phyloP scores from a whole-genome alignment of 2,329 filamentous ascomycete genomes.

The Sclerotiophoma versabilis region DNA sequence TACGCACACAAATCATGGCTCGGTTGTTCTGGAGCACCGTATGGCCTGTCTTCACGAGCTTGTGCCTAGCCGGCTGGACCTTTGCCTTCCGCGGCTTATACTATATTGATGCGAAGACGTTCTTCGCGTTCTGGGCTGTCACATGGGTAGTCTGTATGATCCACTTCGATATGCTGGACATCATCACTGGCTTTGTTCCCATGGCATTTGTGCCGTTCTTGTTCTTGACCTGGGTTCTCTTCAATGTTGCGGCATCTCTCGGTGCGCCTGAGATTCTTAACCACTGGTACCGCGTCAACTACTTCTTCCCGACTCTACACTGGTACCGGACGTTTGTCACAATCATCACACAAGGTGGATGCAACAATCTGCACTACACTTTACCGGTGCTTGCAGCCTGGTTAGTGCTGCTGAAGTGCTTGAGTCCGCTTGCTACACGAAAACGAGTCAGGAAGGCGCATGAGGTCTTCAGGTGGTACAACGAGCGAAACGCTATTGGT shows the following conservation, averaged over 20 bases:
- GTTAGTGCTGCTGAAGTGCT: conserved; percentile 13
- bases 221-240: conserved; percentile 13
- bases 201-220: conserved; percentile 15
- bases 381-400: conserved; percentile 16
- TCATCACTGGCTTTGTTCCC: conserved; percentile 10
- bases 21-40: conserved; percentile 18
- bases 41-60: conserved; percentile 18
- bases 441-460: conserved; percentile 18
- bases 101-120: conserved; percentile 19
- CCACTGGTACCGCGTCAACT: conserved; percentile 12
- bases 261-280: conserved; percentile 5
- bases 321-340: conserved; percentile 20
- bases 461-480: conserved; percentile 14
- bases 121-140: conserved; percentile 22
- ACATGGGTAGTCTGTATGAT: conserved; percentile 20
- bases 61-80: conserved; percentile 20
- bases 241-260: conserved; percentile 12
- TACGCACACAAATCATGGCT: conserved; percentile 18
- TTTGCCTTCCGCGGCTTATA: conserved; percentile 17
- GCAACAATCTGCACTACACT: conserved; percentile 15
- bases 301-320: conserved; percentile 18
- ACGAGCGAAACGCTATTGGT: conserved; percentile 18
- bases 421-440: conserved; percentile 20
- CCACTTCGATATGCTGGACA: conserved; percentile 19
- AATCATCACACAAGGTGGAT: conserved; percentile 13